These are phyloP conservation scores for Austroboletus eburneus DNA, from an alignment of 768 basidiomycete species.

Conservation along the genomic window DNA sequence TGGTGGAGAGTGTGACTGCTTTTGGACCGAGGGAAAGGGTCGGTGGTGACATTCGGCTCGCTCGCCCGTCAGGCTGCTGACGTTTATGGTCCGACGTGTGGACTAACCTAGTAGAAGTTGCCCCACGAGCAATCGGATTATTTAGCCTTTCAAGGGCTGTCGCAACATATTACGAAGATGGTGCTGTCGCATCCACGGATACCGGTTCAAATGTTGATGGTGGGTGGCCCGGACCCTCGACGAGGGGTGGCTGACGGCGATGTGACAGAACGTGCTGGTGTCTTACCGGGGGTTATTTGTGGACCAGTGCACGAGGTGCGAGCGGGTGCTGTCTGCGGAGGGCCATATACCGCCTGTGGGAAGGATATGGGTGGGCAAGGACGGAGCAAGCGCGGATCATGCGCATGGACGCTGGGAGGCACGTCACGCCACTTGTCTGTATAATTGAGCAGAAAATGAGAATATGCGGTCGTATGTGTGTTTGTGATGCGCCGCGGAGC, in stretches of 20 bases:
- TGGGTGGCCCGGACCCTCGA: constrained; percentile 15
- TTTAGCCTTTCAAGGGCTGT: constrained; percentile 57
- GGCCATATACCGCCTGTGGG: constrained; percentile 72
- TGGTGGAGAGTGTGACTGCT: constrained; percentile 60
- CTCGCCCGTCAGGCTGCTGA: constrained; percentile 1
- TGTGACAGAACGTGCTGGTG: constrained; percentile 43
- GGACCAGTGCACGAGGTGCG: constrained; percentile 54
- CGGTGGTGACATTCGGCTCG: not conserved
- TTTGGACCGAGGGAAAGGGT: constrained; percentile 76
- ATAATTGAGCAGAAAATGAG: constrained; percentile 10
- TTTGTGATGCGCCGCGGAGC: not conserved
- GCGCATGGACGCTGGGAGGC: constrained; percentile 43
- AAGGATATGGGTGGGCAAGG: constrained; percentile 40
- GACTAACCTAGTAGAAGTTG: constrained; percentile 42
- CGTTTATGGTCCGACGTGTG: not conserved
- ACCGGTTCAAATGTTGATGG: constrained; percentile 51
- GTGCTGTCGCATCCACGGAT: constrained; percentile 51
- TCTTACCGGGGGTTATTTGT: constrained; percentile 62
- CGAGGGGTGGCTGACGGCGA: constrained; percentile 1
- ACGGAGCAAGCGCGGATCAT: constrained; percentile 9
- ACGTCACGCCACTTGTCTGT: constrained; percentile 46
- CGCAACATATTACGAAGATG: constrained; percentile 63
- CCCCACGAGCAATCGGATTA: constrained; percentile 70
- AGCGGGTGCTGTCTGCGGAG: constrained; percentile 63
- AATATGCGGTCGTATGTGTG: not conserved